Percentiles rank a stretch among this genome's conserved stretches.
phyloP scores from a whole-genome alignment of 768 basidiomycete genomes.

The Strobilomyces dryophilus region DNA sequence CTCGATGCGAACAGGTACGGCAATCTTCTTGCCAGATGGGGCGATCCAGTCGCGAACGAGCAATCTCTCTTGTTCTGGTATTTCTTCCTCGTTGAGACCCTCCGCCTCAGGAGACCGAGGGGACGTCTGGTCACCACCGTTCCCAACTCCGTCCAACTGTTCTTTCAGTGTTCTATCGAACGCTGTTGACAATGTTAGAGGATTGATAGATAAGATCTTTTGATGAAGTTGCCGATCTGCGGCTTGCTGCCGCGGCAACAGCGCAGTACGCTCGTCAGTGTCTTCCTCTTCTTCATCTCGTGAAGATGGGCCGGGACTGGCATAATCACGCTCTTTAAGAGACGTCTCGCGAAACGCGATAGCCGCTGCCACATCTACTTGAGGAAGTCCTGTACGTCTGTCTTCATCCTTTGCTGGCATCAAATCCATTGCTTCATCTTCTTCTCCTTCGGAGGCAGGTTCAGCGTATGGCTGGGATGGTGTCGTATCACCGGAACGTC shows the following conservation, averaged over 20 bases:
- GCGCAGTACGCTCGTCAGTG: slow-evolving; percentile 35
- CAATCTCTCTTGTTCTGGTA: slow-evolving; percentile 48
- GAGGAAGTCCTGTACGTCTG: slow-evolving; percentile 71
- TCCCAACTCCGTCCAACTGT: slow-evolving; percentile 43
- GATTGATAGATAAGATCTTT: slow-evolving; percentile 66
- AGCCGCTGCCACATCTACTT: slow-evolving; percentile 75
- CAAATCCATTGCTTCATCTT: slow-evolving; percentile 70
- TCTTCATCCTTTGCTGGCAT: slow-evolving; percentile 78
- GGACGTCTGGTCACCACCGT: slow-evolving; percentile 18
- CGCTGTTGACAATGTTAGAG: slow-evolving; percentile 73
- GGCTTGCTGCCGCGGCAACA: slow-evolving; percentile 30
- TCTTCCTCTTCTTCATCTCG: slow-evolving; percentile 31
- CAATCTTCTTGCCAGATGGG: slow-evolving; percentile 82
- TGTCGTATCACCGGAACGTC: slow-evolving; percentile 42
- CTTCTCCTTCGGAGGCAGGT: slow-evolving; percentile 93
- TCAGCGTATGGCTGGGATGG: slow-evolving; percentile 62
- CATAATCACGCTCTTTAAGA: slow-evolving; percentile 46
- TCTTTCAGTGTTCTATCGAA: slow-evolving; percentile 84
- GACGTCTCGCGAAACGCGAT: slow-evolving; percentile 82
- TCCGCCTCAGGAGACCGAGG: slow-evolving; percentile 24
- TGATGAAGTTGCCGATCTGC: slow-evolving; percentile 16
- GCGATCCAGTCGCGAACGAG: slow-evolving; percentile 70
- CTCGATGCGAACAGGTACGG: slow-evolving; percentile 93
- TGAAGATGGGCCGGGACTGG: slow-evolving; percentile 3
- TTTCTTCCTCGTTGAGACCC: slow-evolving; percentile 36